Evolutionary conservation across 768 basidiomycete genomes (phyloP).

Genomic region (Rickenella mellea): DNA sequence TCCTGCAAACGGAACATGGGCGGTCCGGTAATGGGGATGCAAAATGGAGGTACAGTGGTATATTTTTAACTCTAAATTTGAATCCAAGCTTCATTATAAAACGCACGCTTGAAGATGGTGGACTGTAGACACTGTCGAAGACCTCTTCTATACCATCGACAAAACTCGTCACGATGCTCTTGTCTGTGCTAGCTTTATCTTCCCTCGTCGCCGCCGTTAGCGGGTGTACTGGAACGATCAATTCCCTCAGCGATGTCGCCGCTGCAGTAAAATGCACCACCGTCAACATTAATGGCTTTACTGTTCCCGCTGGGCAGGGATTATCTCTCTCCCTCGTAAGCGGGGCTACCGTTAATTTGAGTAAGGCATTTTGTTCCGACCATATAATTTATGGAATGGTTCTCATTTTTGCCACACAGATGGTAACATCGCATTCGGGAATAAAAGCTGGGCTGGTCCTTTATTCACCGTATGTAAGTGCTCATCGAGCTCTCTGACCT

Average conservation of each 20-base stretch:
- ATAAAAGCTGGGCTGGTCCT: slow-evolving; percentile 39
- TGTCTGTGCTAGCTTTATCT: too few species aligned
- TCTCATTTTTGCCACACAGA: slow-evolving; percentile 19
- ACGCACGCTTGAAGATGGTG: too few species aligned
- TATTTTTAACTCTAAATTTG: too few species aligned
- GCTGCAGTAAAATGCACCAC: slow-evolving; percentile 46
- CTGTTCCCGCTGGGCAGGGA: slow-evolving; percentile 43
- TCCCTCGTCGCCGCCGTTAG: too few species aligned
- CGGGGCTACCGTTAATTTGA: slow-evolving; percentile 49
- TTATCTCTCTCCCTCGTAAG: slow-evolving; percentile 35
- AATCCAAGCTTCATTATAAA: too few species aligned
- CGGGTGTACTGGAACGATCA: slow-evolving; percentile 50
- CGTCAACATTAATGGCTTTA: slow-evolving; percentile 47
- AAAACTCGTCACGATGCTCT: too few species aligned
- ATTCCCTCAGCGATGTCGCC: slow-evolving; percentile 39
- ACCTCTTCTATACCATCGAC: too few species aligned
- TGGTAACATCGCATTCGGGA: slow-evolving; percentile 51
- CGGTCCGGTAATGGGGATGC: too few species aligned
- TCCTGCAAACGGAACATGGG: too few species aligned
- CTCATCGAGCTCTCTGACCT: background rate
- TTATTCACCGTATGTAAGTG: slow-evolving; percentile 41
- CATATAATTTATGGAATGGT: background rate
- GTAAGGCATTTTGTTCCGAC: slow-evolving; percentile 23
- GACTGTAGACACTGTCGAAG: too few species aligned
- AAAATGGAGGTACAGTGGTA: too few species aligned